phyloP scores from a whole-genome alignment of 2,329 filamentous ascomycete species.

The Trichoderma cornu-damae region DNA sequence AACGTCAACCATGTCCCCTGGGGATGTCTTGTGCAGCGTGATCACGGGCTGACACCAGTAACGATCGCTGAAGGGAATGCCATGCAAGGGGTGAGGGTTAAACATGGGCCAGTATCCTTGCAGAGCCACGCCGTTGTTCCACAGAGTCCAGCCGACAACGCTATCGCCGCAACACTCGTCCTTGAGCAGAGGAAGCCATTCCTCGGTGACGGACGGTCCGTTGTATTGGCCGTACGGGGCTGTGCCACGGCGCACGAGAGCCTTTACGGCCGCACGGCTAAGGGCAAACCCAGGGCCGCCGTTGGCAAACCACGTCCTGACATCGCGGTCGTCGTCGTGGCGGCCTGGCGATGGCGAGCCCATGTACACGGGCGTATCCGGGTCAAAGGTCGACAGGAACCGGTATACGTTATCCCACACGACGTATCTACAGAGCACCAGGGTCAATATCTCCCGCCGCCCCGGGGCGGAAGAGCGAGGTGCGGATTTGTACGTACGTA shows the following conservation, averaged over 20 bases:
- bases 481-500: slow-evolving; percentile 43
- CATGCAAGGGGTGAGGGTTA: slow-evolving; percentile 46
- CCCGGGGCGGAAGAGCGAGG: background rate
- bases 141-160: slow-evolving; percentile 44
- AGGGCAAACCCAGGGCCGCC: slow-evolving; percentile 46
- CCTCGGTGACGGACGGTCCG: slow-evolving; percentile 35
- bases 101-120: slow-evolving; percentile 48
- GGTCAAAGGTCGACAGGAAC: slow-evolving; percentile 45
- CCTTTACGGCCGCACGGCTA: slow-evolving; percentile 41
- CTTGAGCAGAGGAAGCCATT: slow-evolving; percentile 38
- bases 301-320: slow-evolving; percentile 43
- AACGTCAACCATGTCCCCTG: slow-evolving; percentile 44
- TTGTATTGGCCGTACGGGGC: slow-evolving; percentile 34
- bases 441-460: background rate
- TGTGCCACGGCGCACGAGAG: slow-evolving; percentile 32
- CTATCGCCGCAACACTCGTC: slow-evolving; percentile 51
- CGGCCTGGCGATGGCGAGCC: slow-evolving; percentile 44
- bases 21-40: slow-evolving; percentile 44
- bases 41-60: slow-evolving; percentile 49
- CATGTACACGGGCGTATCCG: slow-evolving; percentile 41
- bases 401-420: slow-evolving; percentile 41
- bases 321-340: slow-evolving; percentile 27
- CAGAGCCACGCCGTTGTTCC: slow-evolving; percentile 40
- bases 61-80: slow-evolving; percentile 41
- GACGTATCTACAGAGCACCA: slow-evolving; percentile 10